Evolutionary conservation across 2,329 filamentous ascomycete species (phyloP).

Genomic region (Bipolaris cookei): DNA sequence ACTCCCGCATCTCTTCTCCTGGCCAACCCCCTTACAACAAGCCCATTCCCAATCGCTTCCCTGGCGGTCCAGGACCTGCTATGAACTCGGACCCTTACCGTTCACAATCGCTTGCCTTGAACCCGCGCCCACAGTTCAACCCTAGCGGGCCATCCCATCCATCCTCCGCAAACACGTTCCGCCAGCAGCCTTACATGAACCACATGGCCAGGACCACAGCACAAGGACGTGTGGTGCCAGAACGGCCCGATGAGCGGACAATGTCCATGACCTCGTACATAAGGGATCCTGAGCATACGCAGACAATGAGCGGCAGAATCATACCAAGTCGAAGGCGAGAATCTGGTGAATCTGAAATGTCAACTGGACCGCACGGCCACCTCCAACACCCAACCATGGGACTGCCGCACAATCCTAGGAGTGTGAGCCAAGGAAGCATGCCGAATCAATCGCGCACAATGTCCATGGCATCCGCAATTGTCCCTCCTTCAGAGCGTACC

Average conservation of each 20-base stretch:
- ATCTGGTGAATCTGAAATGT: conserved; percentile 50
- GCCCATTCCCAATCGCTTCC: conserved; percentile 63
- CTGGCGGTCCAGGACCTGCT: conserved; percentile 65
- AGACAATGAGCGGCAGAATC: conserved; percentile 90
- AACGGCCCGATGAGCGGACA: conserved; percentile 87
- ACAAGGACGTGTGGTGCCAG: conserved; percentile 88
- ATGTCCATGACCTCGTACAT: conserved; percentile 94
- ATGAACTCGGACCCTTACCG: conserved; percentile 85
- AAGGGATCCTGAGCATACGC: conserved; percentile 75
- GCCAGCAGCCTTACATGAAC: conserved; percentile 75
- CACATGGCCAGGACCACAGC: conserved; percentile 80
- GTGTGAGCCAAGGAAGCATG: conserved; percentile 46
- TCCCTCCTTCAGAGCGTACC: conserved; percentile 67
- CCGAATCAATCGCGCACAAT: conserved; percentile 69
- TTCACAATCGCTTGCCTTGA: conserved; percentile 88
- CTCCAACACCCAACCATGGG: conserved; percentile 32
- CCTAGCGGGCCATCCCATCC: conserved; percentile 51
- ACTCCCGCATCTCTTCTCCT: conserved; percentile 62
- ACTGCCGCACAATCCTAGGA: conserved; percentile 44
- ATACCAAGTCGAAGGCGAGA: conserved; percentile 78
- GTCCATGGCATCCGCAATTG: conserved; percentile 89
- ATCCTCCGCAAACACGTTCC: conserved; percentile 75
- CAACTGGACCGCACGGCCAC: conserved; percentile 27
- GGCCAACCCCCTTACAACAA: conserved; percentile 60
- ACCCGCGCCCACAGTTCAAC: conserved; percentile 75